phyloP scores from a whole-genome alignment of 106 monocot genomes.

The Dendrobium nobile region DNA sequence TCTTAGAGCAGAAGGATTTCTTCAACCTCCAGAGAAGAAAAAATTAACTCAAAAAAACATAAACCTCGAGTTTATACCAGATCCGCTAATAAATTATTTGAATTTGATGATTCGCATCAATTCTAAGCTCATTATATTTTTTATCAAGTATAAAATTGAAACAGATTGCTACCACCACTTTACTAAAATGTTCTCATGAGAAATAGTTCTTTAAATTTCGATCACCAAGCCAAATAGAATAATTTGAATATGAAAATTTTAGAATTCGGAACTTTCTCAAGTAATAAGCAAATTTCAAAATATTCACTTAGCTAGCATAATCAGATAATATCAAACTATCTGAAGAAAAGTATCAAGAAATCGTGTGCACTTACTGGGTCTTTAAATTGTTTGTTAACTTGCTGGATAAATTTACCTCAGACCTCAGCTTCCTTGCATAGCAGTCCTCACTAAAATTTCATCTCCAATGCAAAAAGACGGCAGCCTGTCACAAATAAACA shows the following conservation, averaged over 20 bases:
- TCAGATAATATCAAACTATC: not conserved
- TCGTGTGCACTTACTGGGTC: slow-evolving; percentile 51
- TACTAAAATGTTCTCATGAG: not conserved
- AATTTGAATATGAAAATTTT: not conserved
- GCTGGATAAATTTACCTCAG: too few species aligned
- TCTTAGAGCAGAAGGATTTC: not conserved
- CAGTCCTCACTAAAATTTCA: too few species aligned
- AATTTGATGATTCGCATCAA: not conserved
- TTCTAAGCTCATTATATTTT: not conserved
- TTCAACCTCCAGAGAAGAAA: not conserved
- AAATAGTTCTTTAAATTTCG: not conserved
- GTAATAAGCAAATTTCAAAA: not conserved
- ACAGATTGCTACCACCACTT: not conserved
- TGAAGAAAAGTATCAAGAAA: not conserved
- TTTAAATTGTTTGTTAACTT: slow-evolving; percentile 96
- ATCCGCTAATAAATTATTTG: not conserved
- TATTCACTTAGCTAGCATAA: not conserved
- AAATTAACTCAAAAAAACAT: not conserved
- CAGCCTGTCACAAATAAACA: too few species aligned
- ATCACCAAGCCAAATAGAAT: not conserved
- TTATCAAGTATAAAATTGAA: not conserved
- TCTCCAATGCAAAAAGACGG: too few species aligned
- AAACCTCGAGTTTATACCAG: not conserved
- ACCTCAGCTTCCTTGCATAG: too few species aligned
- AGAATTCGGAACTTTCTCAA: not conserved